Evolutionary conservation across 2,329 filamentous ascomycete genomes (phyloP).

Genomic region (Beauveria australis): DNA sequence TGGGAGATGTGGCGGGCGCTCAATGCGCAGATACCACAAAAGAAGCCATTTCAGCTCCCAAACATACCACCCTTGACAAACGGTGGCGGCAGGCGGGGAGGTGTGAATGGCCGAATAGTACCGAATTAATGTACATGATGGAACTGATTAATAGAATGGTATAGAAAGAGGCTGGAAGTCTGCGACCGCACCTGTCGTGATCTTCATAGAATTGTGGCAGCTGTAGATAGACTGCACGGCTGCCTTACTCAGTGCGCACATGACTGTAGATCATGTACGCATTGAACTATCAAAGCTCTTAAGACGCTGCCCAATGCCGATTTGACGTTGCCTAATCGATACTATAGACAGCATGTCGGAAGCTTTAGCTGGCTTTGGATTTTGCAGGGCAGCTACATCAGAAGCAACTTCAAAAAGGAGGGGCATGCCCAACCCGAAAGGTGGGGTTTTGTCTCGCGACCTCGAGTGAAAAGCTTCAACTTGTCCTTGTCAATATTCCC

Average conservation of each 20-base stretch:
- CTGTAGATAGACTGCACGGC: background rate
- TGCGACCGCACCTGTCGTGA: background rate
- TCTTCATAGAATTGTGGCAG: background rate
- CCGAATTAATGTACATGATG: constrained; percentile 12
- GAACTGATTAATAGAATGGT: background rate
- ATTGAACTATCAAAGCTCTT: background rate
- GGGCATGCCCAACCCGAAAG: constrained; percentile 5
- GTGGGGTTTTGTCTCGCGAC: constrained; percentile 4
- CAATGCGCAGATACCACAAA: constrained; percentile 41
- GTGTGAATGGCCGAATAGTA: constrained; percentile 20
- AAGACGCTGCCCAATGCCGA: background rate
- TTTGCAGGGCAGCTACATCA: constrained; percentile 2
- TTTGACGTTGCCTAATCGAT: background rate
- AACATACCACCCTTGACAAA: constrained; percentile 26
- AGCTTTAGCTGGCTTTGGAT: background rate
- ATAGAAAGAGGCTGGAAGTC: background rate
- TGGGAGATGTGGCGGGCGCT: constrained; percentile 77
- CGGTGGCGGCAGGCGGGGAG: constrained; percentile 21
- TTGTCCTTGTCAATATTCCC: background rate
- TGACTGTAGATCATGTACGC: background rate
- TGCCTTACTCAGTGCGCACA: background rate
- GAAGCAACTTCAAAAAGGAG: constrained; percentile 3
- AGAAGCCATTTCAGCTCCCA: constrained; percentile 31
- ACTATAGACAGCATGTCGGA: background rate
- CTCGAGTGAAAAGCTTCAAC: constrained; percentile 1